Percentiles rank a stretch among this genome's conserved stretches.
phyloP scores from a whole-genome alignment of 148 eudicot genomes.

The Rhododendron simsii region DNA sequence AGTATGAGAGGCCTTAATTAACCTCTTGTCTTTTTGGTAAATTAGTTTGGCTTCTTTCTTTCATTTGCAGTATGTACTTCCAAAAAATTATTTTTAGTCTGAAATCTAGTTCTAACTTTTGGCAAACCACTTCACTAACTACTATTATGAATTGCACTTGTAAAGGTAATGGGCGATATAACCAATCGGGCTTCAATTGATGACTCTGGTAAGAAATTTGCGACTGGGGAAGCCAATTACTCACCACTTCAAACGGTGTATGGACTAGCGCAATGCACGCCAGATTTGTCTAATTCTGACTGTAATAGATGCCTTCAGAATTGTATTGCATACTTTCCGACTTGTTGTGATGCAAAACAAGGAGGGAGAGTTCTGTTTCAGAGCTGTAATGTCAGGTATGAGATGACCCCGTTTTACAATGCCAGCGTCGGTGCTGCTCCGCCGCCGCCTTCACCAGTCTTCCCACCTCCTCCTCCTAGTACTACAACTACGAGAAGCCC shows the following conservation, averaged over 20 bases:
- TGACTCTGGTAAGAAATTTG: neutral
- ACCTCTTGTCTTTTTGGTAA: too few species aligned
- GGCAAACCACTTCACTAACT: neutral
- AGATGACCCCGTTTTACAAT: too few species aligned
- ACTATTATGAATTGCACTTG: too few species aligned
- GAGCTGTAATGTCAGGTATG: too few species aligned
- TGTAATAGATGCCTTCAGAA: constrained; percentile 19
- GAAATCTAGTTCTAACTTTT: neutral
- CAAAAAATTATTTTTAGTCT: neutral
- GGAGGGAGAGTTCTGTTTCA: too few species aligned
- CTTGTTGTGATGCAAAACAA: neutral
- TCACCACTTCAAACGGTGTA: too few species aligned
- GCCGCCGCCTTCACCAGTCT: too few species aligned
- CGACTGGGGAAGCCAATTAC: too few species aligned
- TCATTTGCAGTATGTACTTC: neutral
- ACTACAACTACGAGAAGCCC: too few species aligned
- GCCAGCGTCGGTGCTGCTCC: too few species aligned
- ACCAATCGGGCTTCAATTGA: neutral
- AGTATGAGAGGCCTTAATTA: neutral
- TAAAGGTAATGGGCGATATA: neutral
- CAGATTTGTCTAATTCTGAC: constrained; percentile 14
- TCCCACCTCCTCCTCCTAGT: too few species aligned
- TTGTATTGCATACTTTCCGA: neutral
- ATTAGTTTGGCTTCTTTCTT: neutral
- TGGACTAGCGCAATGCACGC: constrained; percentile 20